Evolutionary conservation across 2,329 filamentous ascomycete genomes (phyloP), one percentile per base, ranked within the genome.

Genomic region (Penicillium sp.): DNA sequence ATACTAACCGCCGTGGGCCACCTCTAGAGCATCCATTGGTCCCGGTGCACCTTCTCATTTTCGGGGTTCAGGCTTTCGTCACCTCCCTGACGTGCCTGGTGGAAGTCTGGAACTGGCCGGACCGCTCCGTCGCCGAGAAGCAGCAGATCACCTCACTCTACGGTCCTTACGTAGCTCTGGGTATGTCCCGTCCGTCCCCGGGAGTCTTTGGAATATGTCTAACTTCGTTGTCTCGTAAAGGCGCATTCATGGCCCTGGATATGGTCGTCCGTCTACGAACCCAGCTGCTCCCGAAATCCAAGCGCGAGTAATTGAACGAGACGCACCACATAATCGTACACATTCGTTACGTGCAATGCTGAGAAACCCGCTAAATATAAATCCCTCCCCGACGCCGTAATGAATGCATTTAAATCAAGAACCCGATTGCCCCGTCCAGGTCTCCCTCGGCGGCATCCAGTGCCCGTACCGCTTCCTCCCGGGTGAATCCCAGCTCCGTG

Each of bases 401-500:
- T 54, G 50, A 46, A 59, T 53, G 47, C 53, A 22, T 48, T 44
- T 56, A 74, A 54, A 85, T 90, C 46, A 96, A 81, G 56, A 96
- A 79, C 44, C 87, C 86, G 42, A 91, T 92, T n/a, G 92, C 92
- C 57, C 86, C 84, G 56, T 97, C 90, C 7, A 96, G 83, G 65
- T 97, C 89, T 18, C 94, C 92, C 18, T 85, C 85, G 14, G 89
- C 89, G 27, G 90, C 89, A 64, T 91, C 84, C 46, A 99, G 76
- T 2, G 92, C 91, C 53, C 87, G 84, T 46, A 94, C 80, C 0
- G 92, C 92, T 61, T 90, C 82, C 54, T 88, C 81, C 47, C 86
- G 80, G 2, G 86, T 83, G 59, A 94, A 91, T 0, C 92, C 92
- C 58, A 97, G 78, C 42, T 84, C 82, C 43, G 88, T 81, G 33